A percentile compares a stretch with the other conserved stretches of the same genome.
Evolutionary conservation across 441 rosid genomes (phyloP).

Genomic region (Daphne laureola): DNA sequence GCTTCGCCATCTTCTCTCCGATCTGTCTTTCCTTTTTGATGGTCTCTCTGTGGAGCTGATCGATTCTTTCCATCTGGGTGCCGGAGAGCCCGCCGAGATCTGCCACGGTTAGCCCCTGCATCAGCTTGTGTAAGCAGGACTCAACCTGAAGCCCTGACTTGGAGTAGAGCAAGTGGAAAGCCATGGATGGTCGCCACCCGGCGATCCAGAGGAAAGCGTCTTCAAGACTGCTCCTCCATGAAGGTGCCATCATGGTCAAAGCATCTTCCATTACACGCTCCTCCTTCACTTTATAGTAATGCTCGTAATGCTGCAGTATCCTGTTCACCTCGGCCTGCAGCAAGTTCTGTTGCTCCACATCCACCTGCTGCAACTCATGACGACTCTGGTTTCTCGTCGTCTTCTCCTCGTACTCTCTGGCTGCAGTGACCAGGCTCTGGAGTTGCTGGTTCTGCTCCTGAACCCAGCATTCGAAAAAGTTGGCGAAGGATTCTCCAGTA

Average conservation of each 20-base stretch:
- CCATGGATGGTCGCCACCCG: conserved; percentile 40
- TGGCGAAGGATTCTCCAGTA: conserved; percentile 18
- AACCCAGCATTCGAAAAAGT: conserved; percentile 35
- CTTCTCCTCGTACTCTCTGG: conserved; percentile 6
- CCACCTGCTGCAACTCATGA: no score
- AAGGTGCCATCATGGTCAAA: conserved; percentile 31
- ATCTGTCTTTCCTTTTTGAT: conserved; percentile 28
- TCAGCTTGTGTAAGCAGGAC: conserved; percentile 20
- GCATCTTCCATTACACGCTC: conserved; percentile 25
- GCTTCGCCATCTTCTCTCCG: conserved; percentile 29
- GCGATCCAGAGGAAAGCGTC: conserved; percentile 34
- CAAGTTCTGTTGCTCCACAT: background rate
- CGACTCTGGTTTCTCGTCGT: no score
- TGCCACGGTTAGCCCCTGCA: conserved; percentile 23
- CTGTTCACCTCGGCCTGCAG: conserved; percentile 14
- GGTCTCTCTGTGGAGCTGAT: conserved; percentile 20
- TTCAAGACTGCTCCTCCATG: conserved; percentile 38
- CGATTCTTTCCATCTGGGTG: conserved; percentile 21
- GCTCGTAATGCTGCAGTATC: conserved; percentile 33
- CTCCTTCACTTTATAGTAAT: conserved; percentile 30
- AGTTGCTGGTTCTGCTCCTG: conserved; percentile 30
- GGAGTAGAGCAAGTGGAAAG: conserved; percentile 46
- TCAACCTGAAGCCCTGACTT: conserved; percentile 37
- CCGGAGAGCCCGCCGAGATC: conserved; percentile 34
- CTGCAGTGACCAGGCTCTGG: conserved; percentile 23